Evolutionary conservation across 2,329 filamentous ascomycete species (phyloP), one percentile per base, ranked within the genome.

Genomic region (Trichoderma sp.): DNA sequence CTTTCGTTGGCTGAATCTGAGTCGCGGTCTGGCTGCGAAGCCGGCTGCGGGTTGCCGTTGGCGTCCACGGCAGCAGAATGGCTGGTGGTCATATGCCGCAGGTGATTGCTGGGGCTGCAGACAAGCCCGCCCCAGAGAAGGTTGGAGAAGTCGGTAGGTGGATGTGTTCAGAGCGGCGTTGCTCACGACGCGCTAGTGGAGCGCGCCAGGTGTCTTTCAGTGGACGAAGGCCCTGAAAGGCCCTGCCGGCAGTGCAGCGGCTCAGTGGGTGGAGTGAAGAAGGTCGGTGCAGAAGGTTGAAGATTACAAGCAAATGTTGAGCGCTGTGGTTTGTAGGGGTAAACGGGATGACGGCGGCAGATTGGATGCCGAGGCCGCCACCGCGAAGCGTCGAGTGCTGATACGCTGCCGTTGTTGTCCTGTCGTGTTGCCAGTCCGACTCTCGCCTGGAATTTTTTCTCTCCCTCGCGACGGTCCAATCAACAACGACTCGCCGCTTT

Each of bases 61-160:
- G 71, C 64, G 67, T 70, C 39, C 39, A 66, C 71, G 60, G 65
- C 72, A 70, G 72, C 39, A 62, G 73, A 64, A 56, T 72, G 69
- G 72, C 73, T 72, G 70, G 73, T 66, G 70, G 73, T 73, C 73
- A 74, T 74, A 68, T 70, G 65, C 39, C 47, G 60, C 64, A 56
- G 43, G 53, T 39, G 60, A 61, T 57, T 15, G 60, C 58, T 56
- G 60, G 71, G 57, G 30, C 47, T 53, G 61, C 63, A 69, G 64
- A 39, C 34, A 34, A 70, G 62, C 57, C 71, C 71, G 57, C 71
- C 71, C 57, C 57, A 60, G 57, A 60, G 57, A 60, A 60, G 57
- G 30, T 60, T 60, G 57, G 57, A 60, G 57, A 34, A 60, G 57
- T 53, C 21, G 47, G 47, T 24, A 53, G 47, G 56, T 58, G 12